Conservation (phyloP, 2,329 filamentous ascomycete genomes). For the Fusarium sulawesiense region DNA sequence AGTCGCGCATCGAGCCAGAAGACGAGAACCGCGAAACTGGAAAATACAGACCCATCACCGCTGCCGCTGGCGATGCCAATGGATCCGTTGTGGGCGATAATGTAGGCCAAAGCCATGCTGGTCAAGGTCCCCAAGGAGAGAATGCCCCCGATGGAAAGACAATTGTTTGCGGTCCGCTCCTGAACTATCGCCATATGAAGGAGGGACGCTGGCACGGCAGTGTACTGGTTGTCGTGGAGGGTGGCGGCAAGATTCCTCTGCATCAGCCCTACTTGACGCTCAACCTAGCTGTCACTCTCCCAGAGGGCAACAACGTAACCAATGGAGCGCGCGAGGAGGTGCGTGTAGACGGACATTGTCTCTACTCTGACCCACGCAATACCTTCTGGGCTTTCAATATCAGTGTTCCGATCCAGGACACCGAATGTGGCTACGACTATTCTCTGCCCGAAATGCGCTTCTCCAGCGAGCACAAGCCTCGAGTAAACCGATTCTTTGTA, state of each 20-base stretch:
- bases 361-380: slow-evolving; percentile 74
- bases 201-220: slow-evolving; percentile 83
- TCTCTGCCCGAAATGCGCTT: slow-evolving; percentile 74
- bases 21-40: slow-evolving; percentile 48
- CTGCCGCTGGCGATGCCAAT: slow-evolving; percentile 51
- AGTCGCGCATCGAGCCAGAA: slow-evolving; percentile 60
- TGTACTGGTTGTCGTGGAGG: slow-evolving; percentile 82
- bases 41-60: slow-evolving; percentile 62
- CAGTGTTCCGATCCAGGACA: slow-evolving; percentile 76
- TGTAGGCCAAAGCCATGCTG: slow-evolving; percentile 48
- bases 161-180: slow-evolving; percentile 76
- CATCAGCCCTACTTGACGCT: slow-evolving; percentile 69
- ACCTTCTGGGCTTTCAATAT: slow-evolving; percentile 97
- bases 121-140: slow-evolving; percentile 20
- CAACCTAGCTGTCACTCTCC: slow-evolving; percentile 54
- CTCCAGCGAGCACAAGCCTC: slow-evolving; percentile 65
- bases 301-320: slow-evolving; percentile 43
- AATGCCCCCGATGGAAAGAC: slow-evolving; percentile 62
- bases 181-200: slow-evolving; percentile 83
- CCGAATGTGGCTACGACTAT: slow-evolving; percentile 84
- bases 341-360: slow-evolving; percentile 55
- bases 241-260: slow-evolving; percentile 71
- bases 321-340: slow-evolving; percentile 58
- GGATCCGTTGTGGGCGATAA: slow-evolving; percentile 13
- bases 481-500: slow-evolving; percentile 81